Conservation (phyloP, 2,329 filamentous ascomycete species). For the Tolypocladium nubicola region DNA sequence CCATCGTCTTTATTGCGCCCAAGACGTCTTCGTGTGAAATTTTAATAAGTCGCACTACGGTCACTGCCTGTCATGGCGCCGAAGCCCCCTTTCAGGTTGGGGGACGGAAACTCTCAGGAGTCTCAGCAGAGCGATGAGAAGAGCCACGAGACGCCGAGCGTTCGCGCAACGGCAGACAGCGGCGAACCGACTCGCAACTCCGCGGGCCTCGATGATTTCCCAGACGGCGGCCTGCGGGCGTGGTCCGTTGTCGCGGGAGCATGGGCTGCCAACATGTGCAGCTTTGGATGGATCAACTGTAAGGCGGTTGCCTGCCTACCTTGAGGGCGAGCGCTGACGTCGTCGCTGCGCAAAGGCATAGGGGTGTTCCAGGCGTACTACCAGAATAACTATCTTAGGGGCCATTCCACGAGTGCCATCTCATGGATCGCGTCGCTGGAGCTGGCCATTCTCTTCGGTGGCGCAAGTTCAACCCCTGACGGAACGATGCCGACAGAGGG, state of each 20-base stretch:
- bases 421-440: slow-evolving; percentile 52
- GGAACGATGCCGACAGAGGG: not conserved
- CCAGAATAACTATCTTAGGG: slow-evolving; percentile 31
- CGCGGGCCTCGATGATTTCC: not conserved
- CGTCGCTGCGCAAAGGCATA: slow-evolving; percentile 7
- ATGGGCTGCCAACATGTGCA: slow-evolving; percentile 24
- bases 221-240: slow-evolving; percentile 16
- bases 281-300: slow-evolving; percentile 19
- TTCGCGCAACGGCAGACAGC: too few relatives aligned
- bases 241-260: slow-evolving; percentile 24
- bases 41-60: too few relatives aligned
- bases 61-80: too few relatives aligned
- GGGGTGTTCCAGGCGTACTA: slow-evolving; percentile 52
- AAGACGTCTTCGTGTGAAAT: too few relatives aligned
- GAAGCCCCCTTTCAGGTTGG: too few relatives aligned
- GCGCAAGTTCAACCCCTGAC: slow-evolving; percentile 16
- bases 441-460: slow-evolving; percentile 35
- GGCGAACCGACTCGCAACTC: too few relatives aligned
- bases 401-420: slow-evolving; percentile 42
- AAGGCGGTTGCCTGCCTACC: too few relatives aligned
- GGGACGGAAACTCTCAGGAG: too few relatives aligned
- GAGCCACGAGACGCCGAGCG: too few relatives aligned
- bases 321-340: too few relatives aligned
- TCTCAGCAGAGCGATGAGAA: too few relatives aligned
- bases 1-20: too few relatives aligned